A percentile compares a stretch with the other conserved stretches of the same genome.
These are phyloP conservation scores for Aquilaria yunnanensis DNA, from an alignment of 345 rosid species.

Conservation along the genomic window DNA sequence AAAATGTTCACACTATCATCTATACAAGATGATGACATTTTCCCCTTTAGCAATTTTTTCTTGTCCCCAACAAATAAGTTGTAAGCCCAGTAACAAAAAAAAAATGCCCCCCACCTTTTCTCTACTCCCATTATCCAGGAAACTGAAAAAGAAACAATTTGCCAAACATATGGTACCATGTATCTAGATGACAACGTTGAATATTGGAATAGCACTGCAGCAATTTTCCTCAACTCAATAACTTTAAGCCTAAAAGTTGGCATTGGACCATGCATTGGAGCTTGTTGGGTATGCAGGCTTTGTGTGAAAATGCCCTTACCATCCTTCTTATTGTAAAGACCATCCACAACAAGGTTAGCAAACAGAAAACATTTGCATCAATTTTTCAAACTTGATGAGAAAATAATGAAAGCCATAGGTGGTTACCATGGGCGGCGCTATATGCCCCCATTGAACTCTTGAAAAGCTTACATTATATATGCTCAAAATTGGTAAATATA, in stretches of 20 bases:
- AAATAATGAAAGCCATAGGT: conserved; percentile 3
- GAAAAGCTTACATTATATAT: no score
- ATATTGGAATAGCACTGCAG: conserved; percentile 92
- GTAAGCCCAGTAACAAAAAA: no score
- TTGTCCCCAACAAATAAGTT: no score
- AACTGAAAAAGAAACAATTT: no score
- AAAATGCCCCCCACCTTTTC: no score
- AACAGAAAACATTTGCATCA: neutral
- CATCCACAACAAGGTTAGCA: neutral
- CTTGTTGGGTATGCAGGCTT: conserved; percentile 80
- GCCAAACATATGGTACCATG: conserved; percentile 55
- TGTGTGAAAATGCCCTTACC: conserved; percentile 33
- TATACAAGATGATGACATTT: no score
- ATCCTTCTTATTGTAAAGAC: conserved; percentile 51
- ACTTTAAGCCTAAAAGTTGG: conserved; percentile 70
- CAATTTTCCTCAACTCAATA: conserved; percentile 70
- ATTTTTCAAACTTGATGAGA: neutral
- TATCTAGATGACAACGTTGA: conserved; percentile 65
- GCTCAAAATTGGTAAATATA: no score
- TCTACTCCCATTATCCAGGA: no score
- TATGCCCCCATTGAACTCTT: no score
- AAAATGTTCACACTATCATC: no score
- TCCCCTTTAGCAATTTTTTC: no score
- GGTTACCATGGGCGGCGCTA: no score
- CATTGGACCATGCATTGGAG: conserved; percentile 89